Percentiles rank a stretch among this genome's conserved stretches.
These are phyloP conservation scores for Astrothelium subdiscretum DNA, from an alignment of 495 filamentous ascomycete genomes.

Conservation along the genomic window DNA sequence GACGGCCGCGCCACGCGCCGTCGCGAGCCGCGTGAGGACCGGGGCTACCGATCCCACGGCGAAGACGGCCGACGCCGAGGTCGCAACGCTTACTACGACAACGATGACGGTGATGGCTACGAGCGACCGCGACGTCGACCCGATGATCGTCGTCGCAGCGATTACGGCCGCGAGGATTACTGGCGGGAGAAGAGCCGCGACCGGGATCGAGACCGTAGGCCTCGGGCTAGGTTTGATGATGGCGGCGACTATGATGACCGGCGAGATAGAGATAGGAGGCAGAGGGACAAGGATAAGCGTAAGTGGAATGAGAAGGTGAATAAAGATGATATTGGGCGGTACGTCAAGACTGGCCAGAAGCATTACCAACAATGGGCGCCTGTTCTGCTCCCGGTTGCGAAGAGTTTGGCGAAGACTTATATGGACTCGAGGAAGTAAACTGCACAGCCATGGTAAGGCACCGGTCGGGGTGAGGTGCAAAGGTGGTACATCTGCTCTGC, in stretches of 20 bases:
- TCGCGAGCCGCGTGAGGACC: neutral
- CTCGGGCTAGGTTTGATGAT: neutral
- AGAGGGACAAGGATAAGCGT: neutral
- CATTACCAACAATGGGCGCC: neutral
- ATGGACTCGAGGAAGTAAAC: neutral
- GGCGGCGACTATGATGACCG: slow-evolving; percentile 4
- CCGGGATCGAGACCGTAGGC: neutral
- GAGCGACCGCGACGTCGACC: neutral
- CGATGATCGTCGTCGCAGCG: neutral
- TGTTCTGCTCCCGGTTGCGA: neutral
- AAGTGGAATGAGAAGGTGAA: slow-evolving; percentile 1
- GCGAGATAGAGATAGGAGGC: neutral
- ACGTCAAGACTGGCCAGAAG: neutral
- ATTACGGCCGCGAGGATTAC: neutral
- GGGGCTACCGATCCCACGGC: neutral
- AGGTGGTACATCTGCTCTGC: neutral
- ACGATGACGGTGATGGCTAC: slow-evolving; percentile 12
- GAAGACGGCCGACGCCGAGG: slow-evolving; percentile 1
- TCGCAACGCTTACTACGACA: slow-evolving; percentile 6
- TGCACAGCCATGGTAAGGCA: too few relatives aligned
- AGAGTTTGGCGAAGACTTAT: neutral
- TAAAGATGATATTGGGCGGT: neutral
- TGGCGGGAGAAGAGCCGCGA: neutral
- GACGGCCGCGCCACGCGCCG: neutral
- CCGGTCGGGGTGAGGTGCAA: neutral